A percentile compares a stretch with the other conserved stretches of the same genome.
These are phyloP conservation scores for Trametes coccinea DNA, from an alignment of 768 basidiomycete species.

Conservation along the genomic window DNA sequence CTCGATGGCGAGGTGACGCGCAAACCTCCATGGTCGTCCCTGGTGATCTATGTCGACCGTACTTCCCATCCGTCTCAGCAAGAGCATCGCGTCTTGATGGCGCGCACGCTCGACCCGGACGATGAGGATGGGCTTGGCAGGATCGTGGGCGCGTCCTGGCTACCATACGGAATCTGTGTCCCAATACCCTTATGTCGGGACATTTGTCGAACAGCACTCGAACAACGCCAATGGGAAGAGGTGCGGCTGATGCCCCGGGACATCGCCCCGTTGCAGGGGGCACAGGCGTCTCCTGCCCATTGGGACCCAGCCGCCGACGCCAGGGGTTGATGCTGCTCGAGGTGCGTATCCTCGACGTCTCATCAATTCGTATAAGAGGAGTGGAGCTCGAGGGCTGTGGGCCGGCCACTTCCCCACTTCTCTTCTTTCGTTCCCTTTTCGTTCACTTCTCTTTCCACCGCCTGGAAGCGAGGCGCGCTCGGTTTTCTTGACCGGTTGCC, in stretches of 20 bases:
- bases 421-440: conserved; percentile 1
- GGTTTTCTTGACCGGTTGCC: not conserved
- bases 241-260: conserved; percentile 1
- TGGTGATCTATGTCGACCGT: not conserved
- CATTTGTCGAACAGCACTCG: too few species aligned
- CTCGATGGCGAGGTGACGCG: not conserved
- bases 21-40: not conserved
- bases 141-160: not conserved
- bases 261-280: conserved; percentile 7
- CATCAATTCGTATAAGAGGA: conserved; percentile 7
- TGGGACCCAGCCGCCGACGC: not conserved
- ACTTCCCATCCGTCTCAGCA: not conserved
- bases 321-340: conserved; percentile 14
- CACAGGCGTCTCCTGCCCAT: not conserved
- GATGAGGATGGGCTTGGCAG: not conserved
- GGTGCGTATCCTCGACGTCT: not conserved
- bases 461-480: conserved; percentile 21
- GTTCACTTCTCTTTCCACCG: conserved; percentile 6
- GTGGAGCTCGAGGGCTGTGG: not conserved
- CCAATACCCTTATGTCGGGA: not conserved
- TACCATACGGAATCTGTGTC: not conserved
- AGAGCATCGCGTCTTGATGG: conserved; percentile 1
- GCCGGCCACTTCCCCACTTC: not conserved
- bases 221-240: not conserved
- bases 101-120: not conserved